Evolutionary conservation across 371 early-diverging fungal species (phyloP).

Genomic region (Thermomucor indicae-seudaticae): DNA sequence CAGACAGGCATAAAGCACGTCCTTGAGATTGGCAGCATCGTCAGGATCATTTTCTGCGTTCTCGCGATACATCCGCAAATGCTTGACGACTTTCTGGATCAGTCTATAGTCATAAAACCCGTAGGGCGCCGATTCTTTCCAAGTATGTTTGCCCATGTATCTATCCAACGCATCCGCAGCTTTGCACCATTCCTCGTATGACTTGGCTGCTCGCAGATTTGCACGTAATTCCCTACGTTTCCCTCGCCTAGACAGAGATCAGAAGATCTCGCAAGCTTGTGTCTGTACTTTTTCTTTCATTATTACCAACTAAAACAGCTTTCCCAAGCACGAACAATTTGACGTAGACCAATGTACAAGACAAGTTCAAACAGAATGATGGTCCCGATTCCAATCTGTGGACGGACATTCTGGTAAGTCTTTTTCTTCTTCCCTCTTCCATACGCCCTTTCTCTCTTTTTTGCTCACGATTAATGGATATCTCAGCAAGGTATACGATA

Average conservation of each 20-base stretch:
- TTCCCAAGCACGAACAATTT: constrained; percentile 75
- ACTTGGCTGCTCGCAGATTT: constrained; percentile 43
- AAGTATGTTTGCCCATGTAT: constrained; percentile 64
- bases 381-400: constrained; percentile 53
- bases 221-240: constrained; percentile 45
- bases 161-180: constrained; percentile 69
- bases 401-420: background rate
- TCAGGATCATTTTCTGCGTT: constrained; percentile 19
- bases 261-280: background rate
- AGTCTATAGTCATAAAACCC: constrained; percentile 69
- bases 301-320: constrained; percentile 60
- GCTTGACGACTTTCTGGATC: constrained; percentile 60
- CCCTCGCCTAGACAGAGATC: constrained; percentile 40
- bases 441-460: too few relatives aligned
- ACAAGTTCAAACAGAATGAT: constrained; percentile 66
- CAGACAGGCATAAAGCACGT: constrained; percentile 61
- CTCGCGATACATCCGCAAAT: constrained; percentile 32
- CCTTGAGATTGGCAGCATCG: constrained; percentile 34
- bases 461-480: constrained; percentile 59
- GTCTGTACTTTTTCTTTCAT: background rate
- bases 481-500: constrained; percentile 51
- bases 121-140: constrained; percentile 64
- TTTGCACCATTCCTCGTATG: constrained; percentile 69
- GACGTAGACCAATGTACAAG: constrained; percentile 65
- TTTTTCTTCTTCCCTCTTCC: too few relatives aligned